A percentile compares a stretch with the other conserved stretches of the same genome.
These are phyloP conservation scores for Penicillium sp. DNA, from an alignment of 2,329 filamentous ascomycete species.

Conservation along the genomic window DNA sequence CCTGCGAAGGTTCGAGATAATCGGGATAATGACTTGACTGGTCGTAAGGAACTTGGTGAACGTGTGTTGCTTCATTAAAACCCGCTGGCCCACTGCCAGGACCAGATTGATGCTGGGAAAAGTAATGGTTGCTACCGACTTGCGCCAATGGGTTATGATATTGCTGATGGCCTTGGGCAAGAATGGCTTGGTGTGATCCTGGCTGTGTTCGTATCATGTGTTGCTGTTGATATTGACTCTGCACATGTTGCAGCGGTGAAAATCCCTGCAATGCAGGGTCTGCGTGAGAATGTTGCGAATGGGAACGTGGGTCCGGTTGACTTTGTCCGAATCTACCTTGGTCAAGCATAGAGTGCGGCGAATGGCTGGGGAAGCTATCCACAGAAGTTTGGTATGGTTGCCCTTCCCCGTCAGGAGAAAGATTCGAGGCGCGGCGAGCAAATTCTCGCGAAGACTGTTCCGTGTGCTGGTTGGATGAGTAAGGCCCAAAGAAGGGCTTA, in stretches of 20 bases:
- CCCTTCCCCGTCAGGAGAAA: background rate
- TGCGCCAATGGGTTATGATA: constrained; percentile 16
- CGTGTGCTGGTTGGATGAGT: background rate
- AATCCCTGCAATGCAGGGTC: constrained; percentile 12
- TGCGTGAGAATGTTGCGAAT: constrained; percentile 8
- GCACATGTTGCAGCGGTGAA: constrained; percentile 4
- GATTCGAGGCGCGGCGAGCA: background rate
- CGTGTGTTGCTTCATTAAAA: background rate
- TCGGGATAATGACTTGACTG: background rate
- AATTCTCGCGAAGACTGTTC: constrained; percentile 4
- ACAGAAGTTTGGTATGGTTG: background rate
- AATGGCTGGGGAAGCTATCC: background rate
- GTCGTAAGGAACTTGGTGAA: background rate
- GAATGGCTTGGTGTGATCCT: background rate
- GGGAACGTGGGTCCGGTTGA: constrained; percentile 6
- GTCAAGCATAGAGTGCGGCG: background rate
- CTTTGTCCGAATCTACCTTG: background rate
- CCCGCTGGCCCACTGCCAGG: background rate
- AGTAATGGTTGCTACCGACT: constrained; percentile 11
- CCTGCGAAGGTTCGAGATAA: background rate
- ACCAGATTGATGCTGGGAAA: constrained; percentile 3
- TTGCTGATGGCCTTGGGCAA: background rate
- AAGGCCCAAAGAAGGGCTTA: constrained; percentile 9
- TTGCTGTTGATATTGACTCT: constrained; percentile 13
- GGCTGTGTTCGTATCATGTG: constrained; percentile 11